These are phyloP conservation scores for Plasmodium gonderi DNA, from an alignment of 169 alveolate species.

Conservation along the genomic window DNA sequence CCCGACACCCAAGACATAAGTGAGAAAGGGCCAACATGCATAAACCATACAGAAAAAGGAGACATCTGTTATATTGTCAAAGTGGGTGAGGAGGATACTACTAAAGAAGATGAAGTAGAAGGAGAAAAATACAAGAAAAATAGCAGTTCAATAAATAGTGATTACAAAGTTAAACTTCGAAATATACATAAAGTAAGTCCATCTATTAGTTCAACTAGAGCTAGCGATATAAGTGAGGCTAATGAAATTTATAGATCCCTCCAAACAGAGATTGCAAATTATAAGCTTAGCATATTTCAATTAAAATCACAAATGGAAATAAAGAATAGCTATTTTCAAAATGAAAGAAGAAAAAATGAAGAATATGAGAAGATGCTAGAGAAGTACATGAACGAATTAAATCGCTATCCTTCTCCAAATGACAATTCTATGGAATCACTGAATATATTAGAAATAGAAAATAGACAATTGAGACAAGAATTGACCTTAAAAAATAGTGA, in stretches of 20 bases:
- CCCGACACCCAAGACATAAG: too few species aligned
- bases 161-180: not conserved
- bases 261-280: slow-evolving; percentile 13
- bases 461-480: slow-evolving; percentile 29
- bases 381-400: not conserved
- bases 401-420: not conserved
- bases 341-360: slow-evolving; percentile 56
- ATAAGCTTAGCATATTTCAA: slow-evolving; percentile 1
- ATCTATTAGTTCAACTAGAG: not conserved
- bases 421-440: not conserved
- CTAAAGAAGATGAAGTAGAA: too few species aligned
- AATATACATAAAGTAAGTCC: not conserved
- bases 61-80: too few species aligned
- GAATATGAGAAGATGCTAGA: slow-evolving; percentile 9
- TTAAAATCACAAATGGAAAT: slow-evolving; percentile 12
- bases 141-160: not conserved
- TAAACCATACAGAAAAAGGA: too few species aligned
- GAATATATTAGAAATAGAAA: slow-evolving; percentile 7
- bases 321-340: not conserved
- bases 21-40: too few species aligned
- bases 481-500: slow-evolving; percentile 13
- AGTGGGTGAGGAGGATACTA: too few species aligned
- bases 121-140: not conserved
- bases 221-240: not conserved
- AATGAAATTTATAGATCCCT: slow-evolving; percentile 5